phyloP scores from a whole-genome alignment of 2,329 filamentous ascomycete species.

The Raffaelea deltoideospora region DNA sequence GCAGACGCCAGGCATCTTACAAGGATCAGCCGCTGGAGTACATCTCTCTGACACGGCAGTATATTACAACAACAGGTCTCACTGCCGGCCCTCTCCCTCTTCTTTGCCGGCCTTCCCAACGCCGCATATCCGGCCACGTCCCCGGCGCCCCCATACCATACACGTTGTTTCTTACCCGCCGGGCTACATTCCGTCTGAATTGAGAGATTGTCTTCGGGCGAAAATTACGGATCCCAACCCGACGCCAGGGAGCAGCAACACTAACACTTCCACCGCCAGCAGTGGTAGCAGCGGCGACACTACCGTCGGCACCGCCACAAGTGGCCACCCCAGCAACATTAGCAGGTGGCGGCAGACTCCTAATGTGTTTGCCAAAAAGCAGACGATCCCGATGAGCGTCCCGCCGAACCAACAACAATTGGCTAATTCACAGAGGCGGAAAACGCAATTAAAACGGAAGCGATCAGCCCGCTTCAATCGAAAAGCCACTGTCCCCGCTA shows the following conservation, averaged over 20 bases:
- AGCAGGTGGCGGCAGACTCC: no score
- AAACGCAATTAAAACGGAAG: not conserved
- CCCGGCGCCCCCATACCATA: conserved; percentile 38
- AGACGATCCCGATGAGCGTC: no score
- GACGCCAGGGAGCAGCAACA: not conserved
- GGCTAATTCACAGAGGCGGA: no score
- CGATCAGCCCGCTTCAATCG: not conserved
- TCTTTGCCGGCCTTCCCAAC: conserved; percentile 16
- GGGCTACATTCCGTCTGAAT: conserved; percentile 23
- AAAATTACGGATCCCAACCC: not conserved
- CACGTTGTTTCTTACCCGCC: conserved; percentile 34
- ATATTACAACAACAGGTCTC: no score
- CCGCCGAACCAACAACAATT: no score
- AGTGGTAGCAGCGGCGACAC: not conserved
- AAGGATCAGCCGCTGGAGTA: no score
- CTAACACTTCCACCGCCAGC: not conserved
- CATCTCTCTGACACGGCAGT: no score
- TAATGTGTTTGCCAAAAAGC: no score
- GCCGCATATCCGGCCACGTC: conserved; percentile 32
- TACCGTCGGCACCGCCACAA: not conserved
- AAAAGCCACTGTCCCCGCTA: not conserved
- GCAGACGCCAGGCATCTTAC: not conserved
- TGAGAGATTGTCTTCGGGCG: conserved; percentile 13
- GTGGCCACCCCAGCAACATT: not conserved
- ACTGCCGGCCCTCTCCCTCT: conserved; percentile 10